Base-by-base conservation (phyloP, 2,329 filamentous ascomycete genomes). In the Alternaria tenuissima region DNA sequence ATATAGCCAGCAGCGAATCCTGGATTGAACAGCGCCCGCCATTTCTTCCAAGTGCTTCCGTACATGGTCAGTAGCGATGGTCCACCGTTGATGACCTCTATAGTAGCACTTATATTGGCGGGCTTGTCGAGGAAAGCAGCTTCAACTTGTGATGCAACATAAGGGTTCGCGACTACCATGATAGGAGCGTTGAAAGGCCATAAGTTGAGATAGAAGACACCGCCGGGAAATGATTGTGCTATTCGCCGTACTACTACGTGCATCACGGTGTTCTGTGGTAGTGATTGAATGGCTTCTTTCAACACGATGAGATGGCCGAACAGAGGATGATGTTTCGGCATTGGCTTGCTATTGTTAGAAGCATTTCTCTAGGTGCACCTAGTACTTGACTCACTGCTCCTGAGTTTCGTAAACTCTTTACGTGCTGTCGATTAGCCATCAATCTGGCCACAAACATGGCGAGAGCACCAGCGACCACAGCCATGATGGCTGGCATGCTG, bases 1-100 rank as follows among this genome's bases (percentile, higher is more conserved):
- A 2, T 84, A 80, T 0, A 84, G 80, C 62, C 80, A 82, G 38
- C 86, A 62, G 44, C 38, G n/a, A 63, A 62, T 6, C 67, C 65
- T 28, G 65, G 64, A 46, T 64, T 69, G 49, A 71, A 70, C 4
- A 70, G 54, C 11, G 38, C 43, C 20, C 68, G 39, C 65, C 66
- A 69, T 5, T 84, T 78, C 44, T 65, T 66, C 68, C 67, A 71
- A 22, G 61, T 59, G 6, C 61, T 30, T 7, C 54, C 58, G 34
- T 60, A 48, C 66, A 70, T 70, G 1, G 60, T 52, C 3, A 67
- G 39, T 7, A 68, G 44, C 24, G 28, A 51, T 18, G 59, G 55
- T 3, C 59, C 59, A n/a, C 59, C 59, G 38, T 39, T 47, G 28
- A 62, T 41, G 9, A 51, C 47, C 47, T 51, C 47, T 22, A 51